phyloP scores from a whole-genome alignment of 1,284 basidiomycete species.

The Ustilago curta region DNA sequence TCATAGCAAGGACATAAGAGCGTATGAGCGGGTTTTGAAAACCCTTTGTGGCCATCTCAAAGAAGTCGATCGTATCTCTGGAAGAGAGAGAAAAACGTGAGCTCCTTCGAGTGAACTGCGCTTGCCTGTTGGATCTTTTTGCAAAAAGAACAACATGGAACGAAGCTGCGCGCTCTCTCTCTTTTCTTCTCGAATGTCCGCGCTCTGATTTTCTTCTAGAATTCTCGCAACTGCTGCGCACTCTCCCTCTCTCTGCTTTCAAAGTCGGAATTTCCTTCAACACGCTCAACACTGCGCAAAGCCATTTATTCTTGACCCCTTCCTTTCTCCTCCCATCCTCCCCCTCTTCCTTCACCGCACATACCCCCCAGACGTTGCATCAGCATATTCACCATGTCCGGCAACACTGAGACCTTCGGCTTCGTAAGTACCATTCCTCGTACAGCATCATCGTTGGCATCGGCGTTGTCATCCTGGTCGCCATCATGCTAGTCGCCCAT shows the following conservation, averaged over 20 bases:
- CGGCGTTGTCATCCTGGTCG: background rate
- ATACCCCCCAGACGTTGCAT: slow-evolving; percentile 27
- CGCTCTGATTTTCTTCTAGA: slow-evolving; percentile 14
- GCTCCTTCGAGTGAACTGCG: background rate
- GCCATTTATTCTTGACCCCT: slow-evolving; percentile 38
- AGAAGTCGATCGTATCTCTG: no score
- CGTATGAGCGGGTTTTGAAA: no score
- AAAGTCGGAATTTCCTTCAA: slow-evolving; percentile 22
- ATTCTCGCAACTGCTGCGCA: background rate
- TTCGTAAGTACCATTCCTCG: slow-evolving; percentile 50
- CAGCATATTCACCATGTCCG: slow-evolving; percentile 56
- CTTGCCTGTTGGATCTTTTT: background rate
- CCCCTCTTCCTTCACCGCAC: slow-evolving; percentile 23
- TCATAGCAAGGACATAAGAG: no score
- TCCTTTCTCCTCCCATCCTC: background rate
- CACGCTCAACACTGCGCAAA: slow-evolving; percentile 23
- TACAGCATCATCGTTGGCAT: background rate
- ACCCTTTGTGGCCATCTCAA: no score
- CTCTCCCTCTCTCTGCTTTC: background rate
- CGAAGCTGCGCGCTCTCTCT: slow-evolving; percentile 7
- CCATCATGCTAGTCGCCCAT: background rate
- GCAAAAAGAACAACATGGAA: slow-evolving; percentile 35
- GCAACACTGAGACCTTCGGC: slow-evolving; percentile 67
- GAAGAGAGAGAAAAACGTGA: no score
- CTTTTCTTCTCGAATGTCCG: slow-evolving; percentile 18